These are phyloP conservation scores for Arthrobotrys sinensis DNA, from an alignment of 2,329 filamentous ascomycete species.

Conservation along the genomic window DNA sequence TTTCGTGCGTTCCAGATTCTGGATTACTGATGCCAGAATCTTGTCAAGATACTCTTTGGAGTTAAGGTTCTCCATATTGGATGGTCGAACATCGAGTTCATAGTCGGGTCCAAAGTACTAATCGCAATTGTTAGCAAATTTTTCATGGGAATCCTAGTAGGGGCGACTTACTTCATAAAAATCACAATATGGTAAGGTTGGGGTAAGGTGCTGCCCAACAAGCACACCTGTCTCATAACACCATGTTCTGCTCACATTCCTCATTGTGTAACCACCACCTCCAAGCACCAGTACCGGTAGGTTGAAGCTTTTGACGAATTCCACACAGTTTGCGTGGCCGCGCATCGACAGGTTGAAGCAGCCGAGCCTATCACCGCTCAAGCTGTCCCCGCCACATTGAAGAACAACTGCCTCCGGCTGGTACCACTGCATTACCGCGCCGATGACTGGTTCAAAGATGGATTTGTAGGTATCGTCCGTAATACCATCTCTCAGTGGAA, in stretches of 20 bases:
- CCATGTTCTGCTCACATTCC: conserved; percentile 97
- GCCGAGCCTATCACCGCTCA: conserved; percentile 92
- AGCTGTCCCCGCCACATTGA: conserved; percentile 94
- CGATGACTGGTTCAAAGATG: conserved; percentile 87
- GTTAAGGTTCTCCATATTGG: conserved; percentile 81
- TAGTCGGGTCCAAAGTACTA: conserved; percentile 80
- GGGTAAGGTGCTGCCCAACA: conserved; percentile 74
- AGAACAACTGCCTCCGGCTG: conserved; percentile 91
- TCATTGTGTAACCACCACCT: conserved; percentile 94
- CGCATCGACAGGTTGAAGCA: conserved; percentile 97
- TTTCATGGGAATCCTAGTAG: conserved; percentile 4
- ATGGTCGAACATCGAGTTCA: conserved; percentile 78
- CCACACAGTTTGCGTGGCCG: conserved; percentile 91
- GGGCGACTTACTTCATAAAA: conserved; percentile 75
- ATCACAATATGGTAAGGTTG: conserved; percentile 79
- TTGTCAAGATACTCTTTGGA: conserved; percentile 78
- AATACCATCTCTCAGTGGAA: conserved; percentile 90
- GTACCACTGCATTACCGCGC: conserved; percentile 84
- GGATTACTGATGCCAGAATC: conserved; percentile 77
- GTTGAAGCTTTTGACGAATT: conserved; percentile 84
- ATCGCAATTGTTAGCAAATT: conserved; percentile 63
- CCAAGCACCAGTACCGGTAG: conserved; percentile 91
- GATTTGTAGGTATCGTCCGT: conserved; percentile 89
- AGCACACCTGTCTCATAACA: conserved; percentile 88
- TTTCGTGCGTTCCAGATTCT: conserved; percentile 77